Conservation (phyloP, 306 rosid genomes). For the Delonix regia region DNA sequence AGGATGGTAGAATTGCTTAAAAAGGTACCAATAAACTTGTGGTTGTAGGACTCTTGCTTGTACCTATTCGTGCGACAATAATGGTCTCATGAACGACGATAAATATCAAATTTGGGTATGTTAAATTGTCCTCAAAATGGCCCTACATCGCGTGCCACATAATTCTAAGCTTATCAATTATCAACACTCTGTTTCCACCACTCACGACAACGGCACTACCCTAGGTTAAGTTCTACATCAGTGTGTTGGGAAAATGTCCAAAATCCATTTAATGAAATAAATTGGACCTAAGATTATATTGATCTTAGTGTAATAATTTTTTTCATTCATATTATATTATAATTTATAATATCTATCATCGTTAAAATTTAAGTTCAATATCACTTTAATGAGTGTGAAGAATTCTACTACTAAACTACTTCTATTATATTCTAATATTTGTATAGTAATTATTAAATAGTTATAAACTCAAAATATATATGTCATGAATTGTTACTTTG, state of each 20-base stretch:
- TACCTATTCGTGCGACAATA: too few relatives aligned
- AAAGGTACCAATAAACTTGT: too few relatives aligned
- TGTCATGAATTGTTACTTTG: not conserved
- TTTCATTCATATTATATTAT: too few relatives aligned
- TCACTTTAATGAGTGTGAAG: too few relatives aligned
- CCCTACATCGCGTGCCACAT: constrained; percentile 61
- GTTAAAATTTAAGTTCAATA: too few relatives aligned
- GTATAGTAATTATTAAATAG: not conserved
- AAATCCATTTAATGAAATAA: not conserved
- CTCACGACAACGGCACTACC: constrained; percentile 45
- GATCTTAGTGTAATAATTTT: constrained; percentile 10
- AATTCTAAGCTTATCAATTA: constrained; percentile 42
- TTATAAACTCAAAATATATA: not conserved
- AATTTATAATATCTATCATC: too few relatives aligned
- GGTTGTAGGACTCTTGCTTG: too few relatives aligned
- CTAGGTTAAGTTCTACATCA: constrained; percentile 24
- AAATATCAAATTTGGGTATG: too few relatives aligned
- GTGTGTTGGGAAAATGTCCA: constrained; percentile 29
- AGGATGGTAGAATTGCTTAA: too few relatives aligned
- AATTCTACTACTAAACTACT: too few relatives aligned
- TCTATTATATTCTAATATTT: too few relatives aligned
- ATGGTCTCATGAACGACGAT: too few relatives aligned
- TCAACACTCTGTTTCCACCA: constrained; percentile 50
- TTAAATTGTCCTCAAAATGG: constrained; percentile 28
- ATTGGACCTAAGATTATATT: not conserved